Evolutionary conservation across 139 green algal genomes (phyloP), one percentile per base, ranked within the genome.

Genomic region (Closterium sp.): DNA sequence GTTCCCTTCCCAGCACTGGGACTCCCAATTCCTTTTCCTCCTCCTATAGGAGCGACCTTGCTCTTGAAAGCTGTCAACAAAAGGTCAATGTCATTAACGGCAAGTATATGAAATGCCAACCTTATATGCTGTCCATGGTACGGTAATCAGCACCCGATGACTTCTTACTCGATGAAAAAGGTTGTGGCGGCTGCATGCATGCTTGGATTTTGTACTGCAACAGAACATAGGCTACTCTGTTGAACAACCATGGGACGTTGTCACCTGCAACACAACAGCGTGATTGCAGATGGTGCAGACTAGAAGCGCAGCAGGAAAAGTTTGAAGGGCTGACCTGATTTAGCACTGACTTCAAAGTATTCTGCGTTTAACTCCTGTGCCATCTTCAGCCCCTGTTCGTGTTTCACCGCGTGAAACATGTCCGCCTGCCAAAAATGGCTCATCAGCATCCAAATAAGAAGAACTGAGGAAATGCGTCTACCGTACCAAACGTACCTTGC

Each of bases 271-370:
- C 62, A 79, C 2, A 22, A 22, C 19, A 79, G 5, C 17, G 62
- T 79, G 2, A 24, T 79, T 79, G 17, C 19, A 79, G 11, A 9
- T 50, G 38, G 38, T 50, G 38, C 7, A 50, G 38, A 50, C 38
- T 50, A 50, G 5, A 50, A 9, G 7, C 38, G 38, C 4, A 79
- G 62, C 13, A 91, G 17, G 13, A 91, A 11, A 22, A 86, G 88
- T 88, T 89, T 86, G 32, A 31, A 92, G 38, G 50, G 70, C 89
- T 88, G 27, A 92, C 89, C 89, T 45, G 42, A 34, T 89, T 92
- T 92, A 27, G 90, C 38, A 29, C 90, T 92, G 79, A 92, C 90
- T 91, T 92, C 90, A 50, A 92, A 92, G n/a, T 92, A 92, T 29
- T 92, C 90, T 38, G 90, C 90, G 19, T 92, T 92, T 22, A 92